Evolutionary conservation across 73 alveolate species (phyloP), one percentile per base, ranked within the genome.

Genomic region (Stentor coeruleus): DNA sequence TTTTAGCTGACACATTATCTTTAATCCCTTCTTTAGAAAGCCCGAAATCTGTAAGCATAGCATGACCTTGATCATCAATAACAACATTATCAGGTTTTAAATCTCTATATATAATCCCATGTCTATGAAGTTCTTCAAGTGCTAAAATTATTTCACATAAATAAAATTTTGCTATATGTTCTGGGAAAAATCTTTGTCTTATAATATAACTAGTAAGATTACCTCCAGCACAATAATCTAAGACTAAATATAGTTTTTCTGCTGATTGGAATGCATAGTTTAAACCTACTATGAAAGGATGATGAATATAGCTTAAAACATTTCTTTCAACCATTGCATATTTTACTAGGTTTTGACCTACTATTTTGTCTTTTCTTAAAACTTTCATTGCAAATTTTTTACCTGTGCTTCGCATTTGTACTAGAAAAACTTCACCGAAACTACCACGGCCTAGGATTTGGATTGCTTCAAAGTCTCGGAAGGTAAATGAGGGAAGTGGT

Each of bases 41-140:
- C 6, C 99, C 99, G 86, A 95, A 95, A 90, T 95, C 99, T 11
- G 99, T 95, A 40, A 95, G 85, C 88, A 93, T 79, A n/a, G 99
- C 99, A 89, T 95, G 99, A 0, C 99, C 99, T 89, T 95, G 96
- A 41, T 84, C 74, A 90, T 95, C 99, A 14, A 95, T 90, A 26
- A 95, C 99, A 14, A 95, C 94, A 86, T 95, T 95, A 72, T 95
- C 99, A 11, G 99, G 99, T 82, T 95, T 95, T 40, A 95, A 85
- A 94, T 95, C 99, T 82, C 99, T 87, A 80, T 92, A 95, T 49
- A 95, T 94, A 30, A 95, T 95, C 82, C 93, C 99, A 60, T 94
- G 86, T 82, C 90, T 85, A 85, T 95, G 98, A 35, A 95, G 90
- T 74, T 95, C 95, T 74, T 96, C 95, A 39, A 95, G 82, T 0